These are phyloP conservation scores for Citrus australasica DNA, from an alignment of 345 rosid species.

Conservation along the genomic window DNA sequence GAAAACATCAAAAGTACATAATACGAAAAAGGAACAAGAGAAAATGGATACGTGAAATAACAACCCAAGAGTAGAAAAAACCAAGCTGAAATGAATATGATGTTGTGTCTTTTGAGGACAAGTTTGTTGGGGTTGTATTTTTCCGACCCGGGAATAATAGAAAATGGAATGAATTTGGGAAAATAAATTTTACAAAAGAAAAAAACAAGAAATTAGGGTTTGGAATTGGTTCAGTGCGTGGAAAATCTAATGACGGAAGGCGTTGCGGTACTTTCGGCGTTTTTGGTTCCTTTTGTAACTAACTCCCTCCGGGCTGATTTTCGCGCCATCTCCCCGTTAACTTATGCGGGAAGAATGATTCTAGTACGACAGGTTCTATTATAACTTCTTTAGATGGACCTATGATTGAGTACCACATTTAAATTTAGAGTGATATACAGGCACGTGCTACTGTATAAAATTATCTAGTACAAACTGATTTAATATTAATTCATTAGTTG, in stretches of 20 bases:
- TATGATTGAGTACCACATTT: not conserved
- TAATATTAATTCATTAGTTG: too few species aligned
- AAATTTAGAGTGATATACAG: not conserved
- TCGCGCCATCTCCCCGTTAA: conserved; percentile 34
- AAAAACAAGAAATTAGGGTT: conserved; percentile 15
- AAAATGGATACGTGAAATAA: conserved; percentile 5
- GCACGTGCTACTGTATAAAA: accelerated
- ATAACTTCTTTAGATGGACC: not conserved
- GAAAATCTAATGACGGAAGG: conserved; percentile 28
- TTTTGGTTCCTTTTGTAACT: conserved; percentile 27
- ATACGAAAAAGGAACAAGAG: not conserved
- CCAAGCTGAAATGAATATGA: not conserved
- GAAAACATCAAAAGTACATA: not conserved
- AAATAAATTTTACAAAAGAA: not conserved
- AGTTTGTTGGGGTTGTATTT: not conserved
- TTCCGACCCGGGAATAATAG: not conserved
- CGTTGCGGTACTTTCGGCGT: conserved; percentile 35
- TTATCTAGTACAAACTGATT: accelerated
- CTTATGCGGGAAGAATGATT: not conserved
- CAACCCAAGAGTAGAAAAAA: not conserved
- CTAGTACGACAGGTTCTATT: not conserved
- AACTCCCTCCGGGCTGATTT: conserved; percentile 31
- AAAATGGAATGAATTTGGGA: not conserved
- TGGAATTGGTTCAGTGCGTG: not conserved
- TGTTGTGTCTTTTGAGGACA: not conserved